Evolutionary conservation across 2,329 filamentous ascomycete genomes (phyloP), one percentile per base, ranked within the genome.

Genomic region (Aspergillus fumigatus): DNA sequence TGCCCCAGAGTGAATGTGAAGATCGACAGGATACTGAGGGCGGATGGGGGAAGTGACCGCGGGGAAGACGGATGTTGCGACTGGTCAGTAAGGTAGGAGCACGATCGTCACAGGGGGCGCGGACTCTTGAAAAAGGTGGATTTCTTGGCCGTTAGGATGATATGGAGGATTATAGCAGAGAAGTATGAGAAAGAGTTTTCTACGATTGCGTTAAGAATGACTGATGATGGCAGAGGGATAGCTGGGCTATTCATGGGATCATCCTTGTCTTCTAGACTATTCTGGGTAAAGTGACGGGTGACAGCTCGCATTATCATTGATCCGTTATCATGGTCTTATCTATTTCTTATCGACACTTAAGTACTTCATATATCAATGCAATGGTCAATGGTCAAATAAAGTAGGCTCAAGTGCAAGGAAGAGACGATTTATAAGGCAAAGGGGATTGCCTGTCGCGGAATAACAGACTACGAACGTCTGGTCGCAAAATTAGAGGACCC

Each of bases 11-110:
- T 21, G 40, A 25, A 52, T 19, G 27, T 14, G 10, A 51, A 21
- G 19, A 26, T 17, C 8, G 38, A 35, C 29, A n/a, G 49, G 32
- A n/a, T 7, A 7, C 23, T 32, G 32, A 26, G 32, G 19, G 35
- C 14, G 27, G 38, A 26, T 26, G 52, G 23, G 45, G 52, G 29
- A 52, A n/a, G 35, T 53, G 54, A 57, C 48, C 51, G 54, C 54
- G 57, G 57, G 57, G 57, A 56, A 59, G 54, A 25, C 47, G 32
- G 40, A 17, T 17, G 32, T 38, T 52, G 43, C 21, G 40, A 43
- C 40, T 43, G 40, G 32, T 17, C 4, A 38, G 32, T 17, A 17
- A 38, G 14, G 5, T 38, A 38, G 14, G 32, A 38, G 32, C 32
- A 38, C 14, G 32, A 38, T 3, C 6, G 32, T 38, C 17, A n/a